Evolutionary conservation across 1,284 basidiomycete species (phyloP), one percentile per base, ranked within the genome.

Genomic region (Thecaphora frezii): DNA sequence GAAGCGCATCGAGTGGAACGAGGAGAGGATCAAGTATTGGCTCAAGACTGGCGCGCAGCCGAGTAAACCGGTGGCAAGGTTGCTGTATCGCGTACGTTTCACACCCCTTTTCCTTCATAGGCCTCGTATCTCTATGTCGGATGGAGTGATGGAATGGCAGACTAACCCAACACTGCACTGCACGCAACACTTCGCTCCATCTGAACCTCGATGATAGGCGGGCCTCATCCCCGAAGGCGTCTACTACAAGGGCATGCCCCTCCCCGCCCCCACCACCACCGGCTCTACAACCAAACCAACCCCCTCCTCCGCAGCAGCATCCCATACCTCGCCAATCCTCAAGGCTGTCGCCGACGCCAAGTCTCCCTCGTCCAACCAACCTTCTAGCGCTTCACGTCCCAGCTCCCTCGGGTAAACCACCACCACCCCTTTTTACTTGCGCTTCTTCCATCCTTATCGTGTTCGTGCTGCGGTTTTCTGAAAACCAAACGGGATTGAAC

Each of bases 11-110:
- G 86, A 89, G 76, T 96, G 91, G 92, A 91, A 91, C 80, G 87
- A 88, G 41, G 86, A 90, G 63, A 86, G 93, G 77, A 91, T 97
- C 80, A 85, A 84, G 57, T 91, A 92, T 78, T 97, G 93, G 93
- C 81, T 97, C 26, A 82, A 83, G 28, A 85, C 89, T 23, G 93
- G 92, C 2, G 93, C 93, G 30, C 82, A 86, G 67, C 93, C 93
- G 0, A 89, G 87, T 44, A 87, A 86, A 69, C 84, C 87, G 7
- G 90, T 90, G 3, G 86, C 89, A 26, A 87, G 84, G 71, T 73
- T 97, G 58, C 81, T 97, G 68, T 87, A 90, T 77, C 82, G 87
- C 82, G 93, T 93, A 76, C 74, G 90, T 85, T 10, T n/a, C n/a
- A n/a, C n/a, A n/a, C n/a, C n/a, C n/a, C n/a, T n/a, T n/a, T n/a